phyloP scores from a whole-genome alignment of 2,329 filamentous ascomycete species.

The Phoma sp. region DNA sequence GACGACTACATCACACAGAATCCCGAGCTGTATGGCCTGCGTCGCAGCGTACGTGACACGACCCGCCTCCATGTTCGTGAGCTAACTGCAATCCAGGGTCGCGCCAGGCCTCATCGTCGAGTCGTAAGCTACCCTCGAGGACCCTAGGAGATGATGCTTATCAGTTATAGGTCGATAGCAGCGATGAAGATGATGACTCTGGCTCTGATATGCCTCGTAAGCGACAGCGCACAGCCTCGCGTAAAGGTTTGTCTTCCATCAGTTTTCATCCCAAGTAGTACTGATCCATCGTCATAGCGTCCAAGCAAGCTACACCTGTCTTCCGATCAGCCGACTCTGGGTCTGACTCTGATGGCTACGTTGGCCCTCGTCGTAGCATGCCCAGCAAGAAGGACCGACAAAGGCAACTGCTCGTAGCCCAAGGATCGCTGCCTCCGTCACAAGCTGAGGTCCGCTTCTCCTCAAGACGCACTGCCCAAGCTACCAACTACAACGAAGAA shows the following conservation, averaged over 20 bases:
- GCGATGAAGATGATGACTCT: conserved; percentile 73
- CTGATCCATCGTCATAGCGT: conserved; percentile 62
- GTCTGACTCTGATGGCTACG: conserved; percentile 70
- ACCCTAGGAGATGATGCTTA: conserved; percentile 27
- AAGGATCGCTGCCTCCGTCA: conserved; percentile 65
- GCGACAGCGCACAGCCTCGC: conserved; percentile 70
- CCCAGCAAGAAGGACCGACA: conserved; percentile 77
- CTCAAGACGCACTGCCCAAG: conserved; percentile 79
- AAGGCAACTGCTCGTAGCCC: conserved; percentile 70
- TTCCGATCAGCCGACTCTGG: conserved; percentile 68
- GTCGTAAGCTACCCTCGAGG: conserved; percentile 56
- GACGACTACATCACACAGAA: conserved; percentile 90
- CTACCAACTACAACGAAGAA: conserved; percentile 72
- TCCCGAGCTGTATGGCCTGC: conserved; percentile 91
- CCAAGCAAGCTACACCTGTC: conserved; percentile 57
- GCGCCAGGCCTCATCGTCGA: conserved; percentile 67
- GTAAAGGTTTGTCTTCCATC: conserved; percentile 61
- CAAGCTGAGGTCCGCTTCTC: conserved; percentile 90
- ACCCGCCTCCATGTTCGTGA: conserved; percentile 9
- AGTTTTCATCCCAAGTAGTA: conserved; percentile 16
- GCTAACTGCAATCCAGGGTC: conserved; percentile 56
- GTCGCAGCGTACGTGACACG: conserved; percentile 77
- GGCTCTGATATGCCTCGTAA: conserved; percentile 66
- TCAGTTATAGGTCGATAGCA: conserved; percentile 61
- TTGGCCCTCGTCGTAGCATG: conserved; percentile 71